Evolutionary conservation across 2,329 filamentous ascomycete genomes (phyloP).

Genomic region (Penicillium polonicum): DNA sequence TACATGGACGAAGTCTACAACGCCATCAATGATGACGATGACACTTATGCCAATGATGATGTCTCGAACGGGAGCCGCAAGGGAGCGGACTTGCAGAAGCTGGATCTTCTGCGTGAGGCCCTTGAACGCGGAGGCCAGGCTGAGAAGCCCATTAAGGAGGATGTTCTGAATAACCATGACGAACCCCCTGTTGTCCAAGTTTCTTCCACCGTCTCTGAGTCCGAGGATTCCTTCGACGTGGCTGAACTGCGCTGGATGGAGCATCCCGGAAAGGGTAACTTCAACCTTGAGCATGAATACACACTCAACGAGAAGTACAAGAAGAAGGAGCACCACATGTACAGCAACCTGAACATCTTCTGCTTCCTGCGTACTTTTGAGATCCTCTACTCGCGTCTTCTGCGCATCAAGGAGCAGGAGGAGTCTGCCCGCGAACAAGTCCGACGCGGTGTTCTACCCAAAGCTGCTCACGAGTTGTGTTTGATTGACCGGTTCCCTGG

Average conservation of each 20-base stretch:
- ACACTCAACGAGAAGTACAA: constrained; percentile 75
- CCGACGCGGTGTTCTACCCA: constrained; percentile 67
- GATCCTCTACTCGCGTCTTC: constrained; percentile 80
- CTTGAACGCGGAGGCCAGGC: constrained; percentile 67
- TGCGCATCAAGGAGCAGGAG: constrained; percentile 78
- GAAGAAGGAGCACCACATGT: constrained; percentile 82
- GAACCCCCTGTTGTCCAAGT: constrained; percentile 73
- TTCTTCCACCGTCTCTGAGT: constrained; percentile 45
- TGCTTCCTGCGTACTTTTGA: constrained; percentile 95
- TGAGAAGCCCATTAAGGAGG: constrained; percentile 75
- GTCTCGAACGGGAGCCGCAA: constrained; percentile 69
- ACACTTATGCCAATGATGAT: constrained; percentile 74
- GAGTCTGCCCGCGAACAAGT: constrained; percentile 72
- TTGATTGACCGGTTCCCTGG: constrained; percentile 73
- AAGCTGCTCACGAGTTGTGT: constrained; percentile 79
- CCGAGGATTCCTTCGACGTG: constrained; percentile 55
- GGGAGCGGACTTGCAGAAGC: constrained; percentile 65
- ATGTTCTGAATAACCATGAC: constrained; percentile 76
- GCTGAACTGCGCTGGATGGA: constrained; percentile 58
- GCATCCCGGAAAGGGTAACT: constrained; percentile 56
- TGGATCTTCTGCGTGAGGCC: constrained; percentile 76
- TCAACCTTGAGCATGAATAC: constrained; percentile 65
- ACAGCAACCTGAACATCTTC: constrained; percentile 85
- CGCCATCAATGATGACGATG: constrained; percentile 71
- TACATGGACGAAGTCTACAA: constrained; percentile 68